Evolutionary conservation across 306 rosid species (phyloP).

Genomic region (Vachellia pachyceras): DNA sequence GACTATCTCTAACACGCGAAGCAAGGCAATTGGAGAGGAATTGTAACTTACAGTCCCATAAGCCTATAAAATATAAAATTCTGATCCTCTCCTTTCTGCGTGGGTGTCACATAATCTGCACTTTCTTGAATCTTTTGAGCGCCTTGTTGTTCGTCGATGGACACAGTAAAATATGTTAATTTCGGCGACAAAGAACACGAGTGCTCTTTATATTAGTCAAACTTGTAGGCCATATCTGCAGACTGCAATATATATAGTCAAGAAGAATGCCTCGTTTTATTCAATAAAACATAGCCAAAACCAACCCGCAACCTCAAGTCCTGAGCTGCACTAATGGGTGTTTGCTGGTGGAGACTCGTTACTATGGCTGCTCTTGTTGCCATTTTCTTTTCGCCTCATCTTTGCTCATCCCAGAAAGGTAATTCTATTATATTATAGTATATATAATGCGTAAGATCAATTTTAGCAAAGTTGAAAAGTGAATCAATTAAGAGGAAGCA

Average conservation of each 20-base stretch:
- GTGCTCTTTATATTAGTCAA: slow-evolving; percentile 41
- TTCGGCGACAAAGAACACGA: slow-evolving; percentile 20
- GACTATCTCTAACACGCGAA: not conserved
- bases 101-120: slow-evolving; percentile 43
- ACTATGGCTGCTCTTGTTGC: slow-evolving; percentile 36
- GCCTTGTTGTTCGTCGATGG: not conserved
- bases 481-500: not conserved
- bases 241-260: slow-evolving; percentile 14
- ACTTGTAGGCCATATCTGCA: slow-evolving; percentile 9
- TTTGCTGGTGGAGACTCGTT: slow-evolving; percentile 22
- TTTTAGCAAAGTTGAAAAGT: not conserved
- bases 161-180: not conserved
- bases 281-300: not conserved
- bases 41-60: not conserved
- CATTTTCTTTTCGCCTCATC: slow-evolving; percentile 51
- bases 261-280: not conserved
- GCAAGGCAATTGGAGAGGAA: no score
- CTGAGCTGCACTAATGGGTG: slow-evolving; percentile 22
- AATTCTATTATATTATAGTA: not conserved
- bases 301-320: not conserved
- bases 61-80: not conserved
- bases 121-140: slow-evolving; percentile 50
- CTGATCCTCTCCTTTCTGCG: not conserved
- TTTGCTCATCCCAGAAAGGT: slow-evolving; percentile 53
- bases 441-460: not conserved